Percentiles rank a stretch among this genome's conserved stretches.
Conservation (phyloP, 2,329 filamentous ascomycete genomes). For the Paraphaeosphaeria minitans region DNA sequence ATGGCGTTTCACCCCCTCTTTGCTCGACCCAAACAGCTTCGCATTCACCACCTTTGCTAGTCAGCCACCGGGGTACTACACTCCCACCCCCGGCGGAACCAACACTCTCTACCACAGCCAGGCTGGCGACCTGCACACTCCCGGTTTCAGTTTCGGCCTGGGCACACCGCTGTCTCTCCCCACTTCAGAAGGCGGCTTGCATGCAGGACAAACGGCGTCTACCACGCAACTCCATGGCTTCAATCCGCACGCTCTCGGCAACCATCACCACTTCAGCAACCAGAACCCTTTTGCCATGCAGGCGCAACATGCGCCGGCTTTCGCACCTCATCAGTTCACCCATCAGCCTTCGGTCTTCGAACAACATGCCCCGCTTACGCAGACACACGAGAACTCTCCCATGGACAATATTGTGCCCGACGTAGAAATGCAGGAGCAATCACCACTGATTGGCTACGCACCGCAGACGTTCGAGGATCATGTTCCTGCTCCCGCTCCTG, state of each 20-base stretch:
- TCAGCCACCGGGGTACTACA: slow-evolving; percentile 83
- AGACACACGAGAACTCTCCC: slow-evolving; percentile 68
- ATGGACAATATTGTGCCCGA: slow-evolving; percentile 62
- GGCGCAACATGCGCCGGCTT: slow-evolving; percentile 56
- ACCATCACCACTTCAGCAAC: slow-evolving; percentile 59
- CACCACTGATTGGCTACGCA: slow-evolving; percentile 65
- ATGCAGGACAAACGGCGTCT: slow-evolving; percentile 57
- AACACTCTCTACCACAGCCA: slow-evolving; percentile 82
- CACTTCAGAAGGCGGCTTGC: slow-evolving; percentile 69
- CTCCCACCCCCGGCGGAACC: slow-evolving; percentile 80
- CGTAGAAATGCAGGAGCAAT: slow-evolving; percentile 65
- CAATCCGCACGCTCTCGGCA: slow-evolving; percentile 53
- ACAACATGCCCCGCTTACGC: slow-evolving; percentile 64
- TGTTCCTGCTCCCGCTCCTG: slow-evolving; percentile 36
- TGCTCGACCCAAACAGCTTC: slow-evolving; percentile 85
- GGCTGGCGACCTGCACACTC: slow-evolving; percentile 86
- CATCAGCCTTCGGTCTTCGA: slow-evolving; percentile 83
- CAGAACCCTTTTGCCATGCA: slow-evolving; percentile 73
- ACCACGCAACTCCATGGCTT: slow-evolving; percentile 67
- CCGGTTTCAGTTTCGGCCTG: slow-evolving; percentile 73
- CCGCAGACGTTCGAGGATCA: slow-evolving; percentile 57
- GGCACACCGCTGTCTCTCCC: slow-evolving; percentile 82
- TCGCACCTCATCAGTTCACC: slow-evolving; percentile 78
- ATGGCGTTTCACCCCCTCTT: slow-evolving; percentile 86
- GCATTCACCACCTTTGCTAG: slow-evolving; percentile 80